phyloP scores from a whole-genome alignment of 768 basidiomycete genomes.

The Termitomyces sp. region DNA sequence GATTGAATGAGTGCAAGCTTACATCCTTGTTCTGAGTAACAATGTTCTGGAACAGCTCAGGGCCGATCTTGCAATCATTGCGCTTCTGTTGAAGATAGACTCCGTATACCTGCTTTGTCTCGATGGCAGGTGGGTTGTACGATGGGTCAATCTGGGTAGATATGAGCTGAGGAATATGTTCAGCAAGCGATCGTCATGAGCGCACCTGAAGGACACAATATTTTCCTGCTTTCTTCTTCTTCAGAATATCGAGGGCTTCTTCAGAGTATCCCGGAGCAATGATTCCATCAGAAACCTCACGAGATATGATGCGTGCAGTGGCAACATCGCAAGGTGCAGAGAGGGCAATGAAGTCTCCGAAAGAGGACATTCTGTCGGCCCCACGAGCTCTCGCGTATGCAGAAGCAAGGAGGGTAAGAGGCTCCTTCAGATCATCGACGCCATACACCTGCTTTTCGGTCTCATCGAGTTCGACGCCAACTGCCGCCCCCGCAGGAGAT shows the following conservation, averaged over 20 bases:
- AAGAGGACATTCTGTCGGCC: constrained; percentile 99
- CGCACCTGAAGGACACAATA: constrained; percentile 93
- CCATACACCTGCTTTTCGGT: constrained; percentile 93
- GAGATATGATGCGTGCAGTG: constrained; percentile 95
- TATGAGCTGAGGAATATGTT: background rate
- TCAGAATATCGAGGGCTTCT: constrained; percentile 86
- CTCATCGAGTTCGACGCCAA: constrained; percentile 80
- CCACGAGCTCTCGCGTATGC: constrained; percentile 97
- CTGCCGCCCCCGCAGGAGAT: constrained; percentile 95
- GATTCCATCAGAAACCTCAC: constrained; percentile 98
- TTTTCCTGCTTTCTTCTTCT: constrained; percentile 97
- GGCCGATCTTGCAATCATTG: constrained; percentile 87
- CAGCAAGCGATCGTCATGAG: background rate
- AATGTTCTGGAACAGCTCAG: constrained; percentile 78
- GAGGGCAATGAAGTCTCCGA: constrained; percentile 97
- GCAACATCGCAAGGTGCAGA: constrained; percentile 91
- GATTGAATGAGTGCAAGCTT: constrained; percentile 20
- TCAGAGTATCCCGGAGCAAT: constrained; percentile 91
- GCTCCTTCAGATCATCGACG: constrained; percentile 91
- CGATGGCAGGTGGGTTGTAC: constrained; percentile 75
- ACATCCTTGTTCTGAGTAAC: constrained; percentile 89
- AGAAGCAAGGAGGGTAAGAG: constrained; percentile 82
- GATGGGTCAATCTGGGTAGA: constrained; percentile 75
- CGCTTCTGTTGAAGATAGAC: constrained; percentile 85
- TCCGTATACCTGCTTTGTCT: constrained; percentile 96